Evolutionary conservation across 2,329 filamentous ascomycete genomes (phyloP).

Genomic region (Nigrospora osmanthi): DNA sequence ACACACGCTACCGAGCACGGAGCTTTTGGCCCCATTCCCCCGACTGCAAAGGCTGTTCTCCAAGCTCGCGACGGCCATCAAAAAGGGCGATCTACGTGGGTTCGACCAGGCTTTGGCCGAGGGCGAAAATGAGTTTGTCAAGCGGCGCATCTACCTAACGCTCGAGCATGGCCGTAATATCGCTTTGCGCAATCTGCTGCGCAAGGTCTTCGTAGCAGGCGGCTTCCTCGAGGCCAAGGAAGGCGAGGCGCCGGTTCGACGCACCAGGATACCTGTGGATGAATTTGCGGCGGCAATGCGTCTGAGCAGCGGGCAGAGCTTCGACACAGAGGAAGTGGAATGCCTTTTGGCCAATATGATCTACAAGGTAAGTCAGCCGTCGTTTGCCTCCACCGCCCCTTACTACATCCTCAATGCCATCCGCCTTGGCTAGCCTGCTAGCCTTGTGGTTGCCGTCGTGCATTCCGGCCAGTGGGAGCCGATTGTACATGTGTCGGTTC

Average conservation of each 20-base stretch:
- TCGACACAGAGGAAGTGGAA: constrained; percentile 91
- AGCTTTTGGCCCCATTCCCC: constrained; percentile 68
- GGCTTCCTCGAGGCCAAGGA: constrained; percentile 76
- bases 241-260: constrained; percentile 51
- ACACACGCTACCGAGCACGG: constrained; percentile 69
- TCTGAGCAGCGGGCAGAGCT: constrained; percentile 57
- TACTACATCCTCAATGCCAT: not conserved
- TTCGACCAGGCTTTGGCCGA: constrained; percentile 77
- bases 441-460: too few species aligned
- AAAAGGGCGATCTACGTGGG: constrained; percentile 69
- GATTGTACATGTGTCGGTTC: too few species aligned
- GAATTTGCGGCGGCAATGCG: constrained; percentile 83
- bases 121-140: constrained; percentile 89
- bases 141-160: constrained; percentile 86
- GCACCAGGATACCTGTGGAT: constrained; percentile 71
- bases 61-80: constrained; percentile 72
- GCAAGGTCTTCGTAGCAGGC: constrained; percentile 81
- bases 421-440: too few species aligned
- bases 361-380: constrained; percentile 66
- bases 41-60: constrained; percentile 70
- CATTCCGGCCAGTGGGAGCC: too few species aligned
- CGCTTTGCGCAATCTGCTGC: constrained; percentile 79
- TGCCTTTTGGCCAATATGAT: constrained; percentile 94
- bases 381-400: too few species aligned
- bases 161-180: constrained; percentile 89